Evolutionary conservation across 164 flowering plant species (phyloP).

Genomic region (Umbilicus rupestris): DNA sequence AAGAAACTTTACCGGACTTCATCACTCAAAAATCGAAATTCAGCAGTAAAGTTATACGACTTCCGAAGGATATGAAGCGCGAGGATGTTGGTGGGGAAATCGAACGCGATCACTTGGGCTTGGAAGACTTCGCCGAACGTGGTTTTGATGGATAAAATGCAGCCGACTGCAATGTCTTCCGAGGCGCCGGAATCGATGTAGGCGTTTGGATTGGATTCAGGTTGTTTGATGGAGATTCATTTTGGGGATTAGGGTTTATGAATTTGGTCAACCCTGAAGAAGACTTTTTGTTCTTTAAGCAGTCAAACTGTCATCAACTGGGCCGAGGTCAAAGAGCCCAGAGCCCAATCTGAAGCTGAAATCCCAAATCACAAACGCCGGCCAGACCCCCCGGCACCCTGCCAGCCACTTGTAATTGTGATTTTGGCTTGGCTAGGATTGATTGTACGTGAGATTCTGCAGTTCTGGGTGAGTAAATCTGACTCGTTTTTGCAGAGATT

Average conservation of each 20-base stretch:
- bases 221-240: not conserved
- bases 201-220: not conserved
- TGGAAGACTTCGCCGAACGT: constrained; percentile 75
- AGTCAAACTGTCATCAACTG: not conserved
- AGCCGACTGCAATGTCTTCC: constrained; percentile 72
- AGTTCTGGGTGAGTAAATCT: not conserved
- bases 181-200: constrained; percentile 17
- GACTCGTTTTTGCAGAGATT: not conserved
- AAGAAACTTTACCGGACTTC: constrained; percentile 12
- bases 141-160: constrained; percentile 64
- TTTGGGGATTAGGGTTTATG: not conserved
- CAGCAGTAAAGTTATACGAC: not conserved
- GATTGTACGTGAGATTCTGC: not conserved
- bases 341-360: not conserved
- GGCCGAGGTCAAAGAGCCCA: not conserved
- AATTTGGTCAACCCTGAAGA: not conserved
- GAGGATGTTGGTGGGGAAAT: constrained; percentile 70
- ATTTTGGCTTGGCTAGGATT: not conserved
- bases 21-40: not conserved
- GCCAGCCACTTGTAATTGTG: not conserved
- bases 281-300: not conserved
- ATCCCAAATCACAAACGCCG: not conserved
- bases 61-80: constrained; percentile 79
- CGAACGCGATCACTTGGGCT: constrained; percentile 73
- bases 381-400: not conserved